Conservation (phyloP, 805 yeast genomes). For the Priceomyces melissophilus region DNA sequence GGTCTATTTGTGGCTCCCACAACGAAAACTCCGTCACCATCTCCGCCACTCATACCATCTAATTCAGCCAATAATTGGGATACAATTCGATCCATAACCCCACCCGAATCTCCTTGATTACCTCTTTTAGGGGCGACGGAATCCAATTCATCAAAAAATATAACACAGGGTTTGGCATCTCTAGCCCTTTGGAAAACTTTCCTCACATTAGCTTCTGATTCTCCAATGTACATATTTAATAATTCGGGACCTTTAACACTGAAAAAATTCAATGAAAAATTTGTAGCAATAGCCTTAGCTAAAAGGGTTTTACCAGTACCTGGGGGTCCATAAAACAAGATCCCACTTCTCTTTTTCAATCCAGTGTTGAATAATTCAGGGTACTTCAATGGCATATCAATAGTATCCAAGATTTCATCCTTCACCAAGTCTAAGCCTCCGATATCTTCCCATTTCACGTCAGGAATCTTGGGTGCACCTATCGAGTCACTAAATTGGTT, state of each 20-base stretch:
- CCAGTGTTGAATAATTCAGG: constrained; percentile 89
- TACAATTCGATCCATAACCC: constrained; percentile 98
- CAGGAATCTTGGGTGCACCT: constrained; percentile 95
- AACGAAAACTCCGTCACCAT: constrained; percentile 78
- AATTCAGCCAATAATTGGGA: constrained; percentile 92
- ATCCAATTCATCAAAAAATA: constrained; percentile 95
- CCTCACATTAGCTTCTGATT: constrained; percentile 95
- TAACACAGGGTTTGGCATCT: constrained; percentile 96
- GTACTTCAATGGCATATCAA: constrained; percentile 90
- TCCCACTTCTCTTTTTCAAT: constrained; percentile 90
- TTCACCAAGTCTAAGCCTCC: constrained; percentile 92
- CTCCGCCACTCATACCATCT: constrained; percentile 91
- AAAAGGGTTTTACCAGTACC: constrained; percentile 96
- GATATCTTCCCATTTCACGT: constrained; percentile 95
- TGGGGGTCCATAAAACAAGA: constrained; percentile 95
- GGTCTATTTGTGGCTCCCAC: constrained; percentile 99
- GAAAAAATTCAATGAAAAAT: constrained; percentile 89
- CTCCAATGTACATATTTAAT: constrained; percentile 97
- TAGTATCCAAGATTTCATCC: constrained; percentile 90
- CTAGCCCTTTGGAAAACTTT: constrained; percentile 91
- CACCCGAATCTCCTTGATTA: constrained; percentile 97
- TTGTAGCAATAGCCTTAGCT: constrained; percentile 96
- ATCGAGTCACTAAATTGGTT: constrained; percentile 88
- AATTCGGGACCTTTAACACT: constrained; percentile 97
- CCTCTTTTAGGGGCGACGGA: constrained; percentile 99